Base-by-base conservation (phyloP, 345 rosid species). In the Gossypium rotundifolium region DNA sequence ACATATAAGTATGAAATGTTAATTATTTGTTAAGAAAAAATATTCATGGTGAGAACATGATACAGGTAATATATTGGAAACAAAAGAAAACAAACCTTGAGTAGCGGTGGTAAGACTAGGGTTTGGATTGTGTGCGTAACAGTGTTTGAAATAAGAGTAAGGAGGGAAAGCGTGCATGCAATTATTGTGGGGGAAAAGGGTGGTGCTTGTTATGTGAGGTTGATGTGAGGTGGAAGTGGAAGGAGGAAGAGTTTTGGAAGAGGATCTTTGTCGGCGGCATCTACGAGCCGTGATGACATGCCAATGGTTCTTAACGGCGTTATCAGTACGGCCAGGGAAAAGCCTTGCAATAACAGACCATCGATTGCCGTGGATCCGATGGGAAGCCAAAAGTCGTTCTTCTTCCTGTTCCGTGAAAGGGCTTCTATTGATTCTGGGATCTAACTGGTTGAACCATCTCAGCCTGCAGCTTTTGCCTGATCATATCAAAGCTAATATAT, bases 281-380 rank as follows among this genome's bases (percentile, higher is more conserved):
- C 92, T 84, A 71, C 97, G 83, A 7, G 97, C 98, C 97, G 90
- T 94, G 71, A 94, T 87, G 48, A 94, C 96, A 51, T 94, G 98
- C 96, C 96, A 94, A 33, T 94, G 98, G 80, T 92, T 94, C 92
- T 94, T 94, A 55, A 94, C 97, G 0, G 97, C 97, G 85, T 94
- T 94, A 71, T 94, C 98, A 0, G 98, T 94, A 6, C 98, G 86
- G 23, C 98, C 98, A 0, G 97, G 96, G 60, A 94, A 94, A 33
- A 85, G 83, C 78, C 90, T 84, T 1, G 97, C 93, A 27, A 94
- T 94, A 60, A 89, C 79, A 0, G 98, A 88, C 97, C 98, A 94
- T 77, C 88, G 84, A 68, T 94, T 4, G 38, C 38, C 38, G 38
- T 33, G 38, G 38, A 33, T 94, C 18, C 98, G 97, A 25, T 94